Percentiles rank a stretch among this genome's conserved stretches.
phyloP scores from a whole-genome alignment of 2,329 filamentous ascomycete species.

The Botryotinia convoluta region DNA sequence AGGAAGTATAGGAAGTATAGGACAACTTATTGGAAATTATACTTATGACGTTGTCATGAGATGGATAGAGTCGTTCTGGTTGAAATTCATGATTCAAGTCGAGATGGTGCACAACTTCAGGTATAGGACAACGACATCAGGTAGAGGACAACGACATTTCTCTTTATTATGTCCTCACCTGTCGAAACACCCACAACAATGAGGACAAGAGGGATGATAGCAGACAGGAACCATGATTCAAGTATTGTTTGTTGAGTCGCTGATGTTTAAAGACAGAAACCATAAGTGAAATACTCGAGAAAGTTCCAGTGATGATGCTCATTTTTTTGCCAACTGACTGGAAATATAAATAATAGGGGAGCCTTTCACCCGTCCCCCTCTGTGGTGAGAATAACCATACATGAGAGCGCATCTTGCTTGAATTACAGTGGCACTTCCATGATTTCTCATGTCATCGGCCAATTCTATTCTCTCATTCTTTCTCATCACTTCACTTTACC shows the following conservation, averaged over 20 bases:
- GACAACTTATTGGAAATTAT: background rate
- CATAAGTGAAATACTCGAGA: background rate
- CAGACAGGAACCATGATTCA: background rate
- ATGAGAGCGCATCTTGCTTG: background rate
- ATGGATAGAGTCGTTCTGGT: background rate
- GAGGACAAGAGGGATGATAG: background rate
- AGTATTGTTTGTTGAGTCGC: background rate
- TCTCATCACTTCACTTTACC: background rate
- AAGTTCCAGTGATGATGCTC: background rate
- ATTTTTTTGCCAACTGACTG: background rate
- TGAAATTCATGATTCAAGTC: background rate
- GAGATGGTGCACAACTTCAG: background rate
- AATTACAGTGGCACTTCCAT: background rate
- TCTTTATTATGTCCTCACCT: background rate
- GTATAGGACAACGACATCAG: too few relatives aligned
- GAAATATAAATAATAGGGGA: background rate
- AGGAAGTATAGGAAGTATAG: too few relatives aligned
- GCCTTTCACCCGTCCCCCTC: too few relatives aligned
- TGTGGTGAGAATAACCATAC: background rate
- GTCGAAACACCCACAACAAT: background rate
- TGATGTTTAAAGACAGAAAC: background rate
- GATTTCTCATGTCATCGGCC: background rate
- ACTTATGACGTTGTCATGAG: background rate
- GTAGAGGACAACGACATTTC: background rate
- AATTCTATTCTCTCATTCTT: background rate